These are phyloP conservation scores for Senna siamea DNA, from an alignment of 306 rosid species.

Conservation along the genomic window DNA sequence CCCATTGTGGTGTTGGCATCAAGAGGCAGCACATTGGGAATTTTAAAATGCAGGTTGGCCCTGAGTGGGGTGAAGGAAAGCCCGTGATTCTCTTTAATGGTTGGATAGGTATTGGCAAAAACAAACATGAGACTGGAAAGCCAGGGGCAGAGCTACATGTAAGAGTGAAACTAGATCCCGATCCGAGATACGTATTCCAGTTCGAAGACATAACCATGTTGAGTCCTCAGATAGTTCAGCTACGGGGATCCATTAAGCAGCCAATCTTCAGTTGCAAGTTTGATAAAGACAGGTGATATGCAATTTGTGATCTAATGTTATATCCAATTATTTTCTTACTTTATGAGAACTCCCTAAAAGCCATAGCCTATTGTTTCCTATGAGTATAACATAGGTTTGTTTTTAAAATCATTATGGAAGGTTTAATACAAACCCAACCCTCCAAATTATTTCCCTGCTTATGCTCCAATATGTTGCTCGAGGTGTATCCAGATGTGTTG, in stretches of 20 bases:
- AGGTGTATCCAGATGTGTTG: too few species aligned
- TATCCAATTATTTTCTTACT: slow-evolving; percentile 1
- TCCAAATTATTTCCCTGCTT: too few species aligned
- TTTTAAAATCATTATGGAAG: not conserved
- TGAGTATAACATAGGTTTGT: not conserved
- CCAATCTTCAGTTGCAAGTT: slow-evolving; percentile 95
- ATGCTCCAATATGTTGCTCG: too few species aligned
- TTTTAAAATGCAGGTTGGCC: slow-evolving; percentile 77
- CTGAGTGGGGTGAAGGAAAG: slow-evolving; percentile 87
- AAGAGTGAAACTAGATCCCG: slow-evolving; percentile 87
- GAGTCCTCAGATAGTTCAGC: slow-evolving; percentile 91
- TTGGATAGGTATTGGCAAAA: slow-evolving; percentile 84
- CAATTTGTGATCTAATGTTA: slow-evolving; percentile 28
- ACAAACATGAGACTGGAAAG: slow-evolving; percentile 68
- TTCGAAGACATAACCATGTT: slow-evolving; percentile 74
- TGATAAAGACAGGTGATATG: slow-evolving; percentile 81
- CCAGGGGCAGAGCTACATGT: slow-evolving; percentile 77
- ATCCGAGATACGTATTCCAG: slow-evolving; percentile 88
- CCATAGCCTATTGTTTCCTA: not conserved
- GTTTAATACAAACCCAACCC: not conserved
- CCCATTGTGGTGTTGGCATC: slow-evolving; percentile 79
- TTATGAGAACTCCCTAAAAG: not conserved
- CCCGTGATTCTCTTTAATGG: slow-evolving; percentile 79
- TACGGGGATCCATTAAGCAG: slow-evolving; percentile 81
- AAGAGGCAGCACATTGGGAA: slow-evolving; percentile 88